These are phyloP conservation scores for Malassezia sympodialis DNA, from an alignment of 1,284 basidiomycete species.

Conservation along the genomic window DNA sequence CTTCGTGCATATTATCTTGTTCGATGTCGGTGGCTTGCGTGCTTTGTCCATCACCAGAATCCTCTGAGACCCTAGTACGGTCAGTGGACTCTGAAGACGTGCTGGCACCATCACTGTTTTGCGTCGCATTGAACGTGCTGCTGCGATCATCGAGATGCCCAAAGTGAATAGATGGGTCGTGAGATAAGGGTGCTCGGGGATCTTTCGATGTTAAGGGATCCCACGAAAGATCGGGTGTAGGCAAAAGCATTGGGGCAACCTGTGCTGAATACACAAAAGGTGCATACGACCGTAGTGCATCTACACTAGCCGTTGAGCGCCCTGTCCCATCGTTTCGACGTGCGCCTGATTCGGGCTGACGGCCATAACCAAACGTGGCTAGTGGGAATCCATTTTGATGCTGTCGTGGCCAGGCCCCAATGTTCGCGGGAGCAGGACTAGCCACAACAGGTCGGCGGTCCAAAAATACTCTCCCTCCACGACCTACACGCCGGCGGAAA, in stretches of 20 bases:
- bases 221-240: conserved; percentile 11
- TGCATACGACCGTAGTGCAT: conserved; percentile 3
- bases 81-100: conserved; percentile 35
- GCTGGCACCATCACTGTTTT: conserved; percentile 29
- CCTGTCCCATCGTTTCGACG: background rate
- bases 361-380: background rate
- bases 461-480: conserved; percentile 43
- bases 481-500: conserved; percentile 42
- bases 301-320: background rate
- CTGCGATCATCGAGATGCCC: background rate
- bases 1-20: conserved; percentile 12
- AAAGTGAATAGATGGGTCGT: conserved; percentile 2
- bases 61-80: conserved; percentile 22
- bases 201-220: background rate
- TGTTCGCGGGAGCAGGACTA: conserved; percentile 39
- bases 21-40: conserved; percentile 35
- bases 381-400: conserved; percentile 4
- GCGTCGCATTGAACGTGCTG: background rate
- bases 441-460: conserved; percentile 38
- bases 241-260: conserved; percentile 8
- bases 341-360: background rate
- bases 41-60: conserved; percentile 26
- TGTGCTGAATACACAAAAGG: conserved; percentile 10
- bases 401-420: conserved; percentile 35
- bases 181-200: conserved; percentile 1